Evolutionary conservation across 1,284 basidiomycete genomes (phyloP), one percentile per base, ranked within the genome.

Genomic region (Gomphus sp.): DNA sequence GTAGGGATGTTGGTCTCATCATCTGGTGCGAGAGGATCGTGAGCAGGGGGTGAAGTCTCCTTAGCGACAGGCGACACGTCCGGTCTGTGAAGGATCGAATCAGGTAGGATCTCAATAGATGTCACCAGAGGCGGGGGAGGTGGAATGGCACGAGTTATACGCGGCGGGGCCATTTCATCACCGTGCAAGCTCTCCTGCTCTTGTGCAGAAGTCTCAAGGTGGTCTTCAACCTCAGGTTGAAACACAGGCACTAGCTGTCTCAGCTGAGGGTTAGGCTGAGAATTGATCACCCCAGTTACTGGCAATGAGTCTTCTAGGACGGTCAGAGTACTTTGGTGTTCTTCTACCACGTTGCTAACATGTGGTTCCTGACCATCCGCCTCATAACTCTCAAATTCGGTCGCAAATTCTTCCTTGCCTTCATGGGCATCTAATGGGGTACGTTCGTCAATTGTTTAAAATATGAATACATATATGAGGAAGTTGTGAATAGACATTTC

Each of bases 81-180:
- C 18, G 22, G 44, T 25, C 18, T 45, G 7, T 45, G 44, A 22
- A 45, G 10, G 8, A 10, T 25, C 8, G 44, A 9, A 3, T 25
- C n/a, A n/a, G 41, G 14, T 25, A 9, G 44, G 6, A 9, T 10
- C 22, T 45, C 44, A 22, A 25, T 22, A 25, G 6, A 45, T 22
- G n/a, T 18, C 18, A 64, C 64, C 6, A 69, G 64, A 12, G 71
- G 70, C 0, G 66, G 67, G 0, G 64, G 44, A 1, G 63, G 62
- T 8, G 64, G 74, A 47, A 71, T 63, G 0, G 67, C 66, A 57
- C 71, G 69, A 7, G 63, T 67, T 34, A 70, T 64, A 44, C 68
- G 70, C 12, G 72, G 66, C 4, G 71, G 70, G 9, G 68, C 66
- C 64, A 69, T 66, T 36, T 68, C 70, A 33, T 65, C 62, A 33